Percentiles rank a stretch among this genome's conserved stretches.
Evolutionary conservation across 768 basidiomycete species (phyloP).

Genomic region (Rubroboletus satanas): DNA sequence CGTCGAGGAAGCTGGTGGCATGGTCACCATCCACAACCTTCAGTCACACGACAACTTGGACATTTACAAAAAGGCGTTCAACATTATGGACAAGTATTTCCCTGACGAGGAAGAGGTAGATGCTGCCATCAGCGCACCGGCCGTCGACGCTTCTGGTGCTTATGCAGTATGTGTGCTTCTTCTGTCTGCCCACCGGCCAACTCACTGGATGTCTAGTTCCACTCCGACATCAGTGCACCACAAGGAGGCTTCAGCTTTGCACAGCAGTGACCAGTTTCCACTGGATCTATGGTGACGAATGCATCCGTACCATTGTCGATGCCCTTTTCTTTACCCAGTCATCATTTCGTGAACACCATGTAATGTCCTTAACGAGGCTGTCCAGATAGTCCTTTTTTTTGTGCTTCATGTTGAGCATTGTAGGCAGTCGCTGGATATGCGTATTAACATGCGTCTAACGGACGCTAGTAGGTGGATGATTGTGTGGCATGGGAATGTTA

Average conservation of each 20-base stretch:
- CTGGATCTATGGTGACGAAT: slow-evolving; percentile 4
- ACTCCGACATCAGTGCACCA: slow-evolving; percentile 80
- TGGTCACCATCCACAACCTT: slow-evolving; percentile 98
- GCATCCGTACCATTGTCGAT: not conserved
- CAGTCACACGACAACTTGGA: slow-evolving; percentile 99
- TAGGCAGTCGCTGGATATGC: slow-evolving; percentile 18
- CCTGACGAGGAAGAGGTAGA: slow-evolving; percentile 95
- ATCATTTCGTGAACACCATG: slow-evolving; percentile 22
- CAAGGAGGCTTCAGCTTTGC: slow-evolving; percentile 97
- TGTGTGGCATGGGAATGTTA: slow-evolving; percentile 19
- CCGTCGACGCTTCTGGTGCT: slow-evolving; percentile 66
- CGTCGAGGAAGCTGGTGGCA: slow-evolving; percentile 98
- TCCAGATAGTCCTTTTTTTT: slow-evolving; percentile 12
- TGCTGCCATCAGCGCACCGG: slow-evolving; percentile 72
- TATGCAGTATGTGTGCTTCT: slow-evolving; percentile 56
- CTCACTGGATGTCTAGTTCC: slow-evolving; percentile 51
- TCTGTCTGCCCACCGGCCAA: not conserved
- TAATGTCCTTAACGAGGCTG: slow-evolving; percentile 9
- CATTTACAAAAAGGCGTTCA: slow-evolving; percentile 99
- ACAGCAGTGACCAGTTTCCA: slow-evolving; percentile 40
- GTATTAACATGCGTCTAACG: slow-evolving; percentile 32
- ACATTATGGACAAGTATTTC: slow-evolving; percentile 98
- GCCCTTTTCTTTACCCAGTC: slow-evolving; percentile 10
- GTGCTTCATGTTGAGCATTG: slow-evolving; percentile 22
- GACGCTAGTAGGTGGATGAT: slow-evolving; percentile 28